Conservation (phyloP, 139 green algal species). For the Chlorella sorokiniana region DNA sequence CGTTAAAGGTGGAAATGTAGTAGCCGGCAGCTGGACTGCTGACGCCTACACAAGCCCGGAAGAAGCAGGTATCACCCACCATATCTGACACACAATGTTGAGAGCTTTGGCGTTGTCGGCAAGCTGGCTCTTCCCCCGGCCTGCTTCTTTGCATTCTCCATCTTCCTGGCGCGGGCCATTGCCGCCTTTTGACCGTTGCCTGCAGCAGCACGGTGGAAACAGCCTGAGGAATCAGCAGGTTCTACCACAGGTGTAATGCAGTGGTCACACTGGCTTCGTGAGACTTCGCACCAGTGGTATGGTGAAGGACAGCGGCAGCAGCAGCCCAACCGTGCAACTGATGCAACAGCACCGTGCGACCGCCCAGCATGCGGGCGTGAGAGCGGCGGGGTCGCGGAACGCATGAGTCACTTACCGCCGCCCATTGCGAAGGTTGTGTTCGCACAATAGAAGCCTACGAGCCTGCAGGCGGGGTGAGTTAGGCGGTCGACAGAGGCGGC, state of each 20-base stretch:
- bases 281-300: no score
- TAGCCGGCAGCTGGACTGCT: background rate
- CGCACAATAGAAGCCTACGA: background rate
- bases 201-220: background rate
- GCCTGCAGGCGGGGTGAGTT: background rate
- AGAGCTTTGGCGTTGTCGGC: constrained; percentile 53
- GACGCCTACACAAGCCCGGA: no score
- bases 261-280: no score
- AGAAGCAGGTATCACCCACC: no score
- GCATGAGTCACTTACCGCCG: background rate
- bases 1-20: background rate
- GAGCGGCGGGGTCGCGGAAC: background rate
- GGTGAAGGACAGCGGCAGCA: background rate
- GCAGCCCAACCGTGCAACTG: background rate
- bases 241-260: background rate
- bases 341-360: no score
- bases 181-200: constrained; percentile 64
- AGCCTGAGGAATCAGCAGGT: background rate
- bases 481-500: background rate
- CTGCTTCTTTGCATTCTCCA: constrained; percentile 38
- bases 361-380: no score
- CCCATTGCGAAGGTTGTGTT: background rate
- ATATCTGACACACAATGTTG: constrained; percentile 40
- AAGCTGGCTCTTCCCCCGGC: constrained; percentile 51
- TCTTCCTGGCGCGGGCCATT: constrained; percentile 39